Evolutionary conservation across 805 yeast species (phyloP), one percentile per base, ranked within the genome.

Genomic region (Teunomyces cretensis): DNA sequence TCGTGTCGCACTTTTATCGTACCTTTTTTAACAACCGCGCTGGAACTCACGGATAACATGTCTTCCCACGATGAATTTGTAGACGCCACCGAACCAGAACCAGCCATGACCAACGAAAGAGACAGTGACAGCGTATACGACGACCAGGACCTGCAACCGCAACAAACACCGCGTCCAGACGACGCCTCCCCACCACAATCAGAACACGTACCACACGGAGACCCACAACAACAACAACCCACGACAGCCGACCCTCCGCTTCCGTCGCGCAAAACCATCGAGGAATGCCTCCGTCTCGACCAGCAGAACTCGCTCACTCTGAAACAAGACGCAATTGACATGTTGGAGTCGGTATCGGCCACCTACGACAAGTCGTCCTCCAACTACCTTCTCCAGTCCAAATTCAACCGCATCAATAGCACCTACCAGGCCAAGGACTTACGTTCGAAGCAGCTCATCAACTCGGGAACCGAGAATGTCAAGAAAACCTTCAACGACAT

Each of bases 311-410:
- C 59, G 2, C 41, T 47, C 12, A 44, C 43, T 27, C 38, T 49
- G 30, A 46, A 41, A 30, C 30, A 33, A 15, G 45, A 41, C 8
- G 38, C 50, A 4, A 27, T 49, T 15, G 43, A 49, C 22, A 46
- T 44, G 17, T 48, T 53, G 42, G 46, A 52, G 22, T 39, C 42
- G 2, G 53, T 61, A 19, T 54, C 56, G 7, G 16, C 46, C 5
- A 54, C 61, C 6, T 58, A 61, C 45, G 56, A 53, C 44, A 51
- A 50, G 33, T 15, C 49, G 19, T 27, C 16, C 32, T 49, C 61
- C 17, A 65, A 80, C 50, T 86, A 80, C 57, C 69, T 88, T 49
- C 69, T 88, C 30, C 74, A 81, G 39, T 75, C 81, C 39, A 76
- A 88, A 49, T 76, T 77, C 41, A 75, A 76, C 50, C 82, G 79